These are phyloP conservation scores for Nannochloropsis gaditana DNA, from an alignment of 108 stramenopile species.

Conservation along the genomic window DNA sequence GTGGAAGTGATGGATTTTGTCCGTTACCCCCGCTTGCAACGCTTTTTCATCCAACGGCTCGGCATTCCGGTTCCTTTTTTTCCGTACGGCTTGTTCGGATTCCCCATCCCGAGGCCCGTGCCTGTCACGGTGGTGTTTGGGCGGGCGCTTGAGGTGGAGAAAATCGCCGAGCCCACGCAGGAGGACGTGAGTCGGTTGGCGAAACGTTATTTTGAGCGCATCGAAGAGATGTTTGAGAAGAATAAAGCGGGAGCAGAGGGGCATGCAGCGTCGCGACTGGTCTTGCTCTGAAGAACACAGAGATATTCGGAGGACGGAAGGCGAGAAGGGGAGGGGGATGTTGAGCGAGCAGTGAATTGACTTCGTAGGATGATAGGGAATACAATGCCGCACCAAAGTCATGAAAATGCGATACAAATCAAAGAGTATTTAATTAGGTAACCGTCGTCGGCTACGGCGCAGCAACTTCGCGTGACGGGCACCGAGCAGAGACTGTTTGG, in stretches of 20 bases:
- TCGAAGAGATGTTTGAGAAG: neutral
- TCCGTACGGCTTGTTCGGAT: constrained; percentile 12
- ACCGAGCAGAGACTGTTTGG: no score
- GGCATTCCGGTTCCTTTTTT: constrained; percentile 22
- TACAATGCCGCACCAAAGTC: no score
- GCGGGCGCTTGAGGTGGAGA: neutral
- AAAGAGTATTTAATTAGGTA: no score
- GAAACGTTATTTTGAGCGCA: neutral
- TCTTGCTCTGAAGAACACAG: neutral
- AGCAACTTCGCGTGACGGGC: no score
- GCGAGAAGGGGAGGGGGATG: neutral
- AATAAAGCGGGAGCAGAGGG: neutral
- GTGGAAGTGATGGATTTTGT: constrained; percentile 22
- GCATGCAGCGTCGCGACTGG: neutral
- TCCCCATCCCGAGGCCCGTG: constrained; percentile 24
- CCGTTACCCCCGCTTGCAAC: constrained; percentile 4
- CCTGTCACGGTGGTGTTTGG: constrained; percentile 17
- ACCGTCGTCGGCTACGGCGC: no score
- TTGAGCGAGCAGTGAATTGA: neutral
- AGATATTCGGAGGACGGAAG: neutral
- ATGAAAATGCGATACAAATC: no score
- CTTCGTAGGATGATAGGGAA: no score
- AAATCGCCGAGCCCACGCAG: neutral
- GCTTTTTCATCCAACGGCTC: neutral
- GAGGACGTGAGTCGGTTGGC: neutral